phyloP scores from a whole-genome alignment of 371 early-diverging fungal species.

The Lichtheimia hyalospora region DNA sequence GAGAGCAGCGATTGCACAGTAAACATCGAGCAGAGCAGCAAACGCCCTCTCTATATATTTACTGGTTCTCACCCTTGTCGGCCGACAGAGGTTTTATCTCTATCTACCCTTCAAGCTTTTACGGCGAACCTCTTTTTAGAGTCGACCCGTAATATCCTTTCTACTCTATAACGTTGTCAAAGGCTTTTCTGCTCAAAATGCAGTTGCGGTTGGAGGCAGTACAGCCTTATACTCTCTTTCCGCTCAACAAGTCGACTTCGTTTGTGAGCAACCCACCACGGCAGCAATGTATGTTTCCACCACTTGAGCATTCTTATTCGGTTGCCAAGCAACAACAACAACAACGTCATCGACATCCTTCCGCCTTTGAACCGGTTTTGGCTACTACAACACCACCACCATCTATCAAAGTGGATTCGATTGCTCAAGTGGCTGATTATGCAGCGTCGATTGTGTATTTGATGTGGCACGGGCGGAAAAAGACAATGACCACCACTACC shows the following conservation, averaged over 20 bases:
- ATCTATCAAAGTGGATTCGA: neutral
- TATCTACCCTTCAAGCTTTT: constrained; percentile 1
- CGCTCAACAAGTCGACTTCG: constrained; percentile 14
- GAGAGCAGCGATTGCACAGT: constrained; percentile 6
- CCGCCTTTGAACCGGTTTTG: constrained; percentile 14
- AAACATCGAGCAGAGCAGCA: constrained; percentile 1
- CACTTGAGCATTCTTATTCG: neutral
- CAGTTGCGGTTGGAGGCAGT: constrained; percentile 20
- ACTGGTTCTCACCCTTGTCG: constrained; percentile 6
- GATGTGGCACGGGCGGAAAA: constrained; percentile 61
- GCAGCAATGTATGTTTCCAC: constrained; percentile 5
- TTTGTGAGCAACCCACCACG: neutral
- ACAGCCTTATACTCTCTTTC: constrained; percentile 24
- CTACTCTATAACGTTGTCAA: no score
- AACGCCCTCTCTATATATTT: neutral
- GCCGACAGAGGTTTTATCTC: neutral
- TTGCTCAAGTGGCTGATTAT: constrained; percentile 56
- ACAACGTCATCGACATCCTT: constrained; percentile 2
- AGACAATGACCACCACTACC: constrained; percentile 11
- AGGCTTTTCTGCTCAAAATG: constrained; percentile 11
- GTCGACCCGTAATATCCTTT: neutral
- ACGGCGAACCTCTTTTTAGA: constrained; percentile 2
- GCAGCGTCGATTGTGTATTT: constrained; percentile 63
- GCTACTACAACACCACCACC: constrained; percentile 7
- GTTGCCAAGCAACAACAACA: neutral